Evolutionary conservation across 805 yeast genomes (phyloP).

Genomic region (Priceomyces castillae): DNA sequence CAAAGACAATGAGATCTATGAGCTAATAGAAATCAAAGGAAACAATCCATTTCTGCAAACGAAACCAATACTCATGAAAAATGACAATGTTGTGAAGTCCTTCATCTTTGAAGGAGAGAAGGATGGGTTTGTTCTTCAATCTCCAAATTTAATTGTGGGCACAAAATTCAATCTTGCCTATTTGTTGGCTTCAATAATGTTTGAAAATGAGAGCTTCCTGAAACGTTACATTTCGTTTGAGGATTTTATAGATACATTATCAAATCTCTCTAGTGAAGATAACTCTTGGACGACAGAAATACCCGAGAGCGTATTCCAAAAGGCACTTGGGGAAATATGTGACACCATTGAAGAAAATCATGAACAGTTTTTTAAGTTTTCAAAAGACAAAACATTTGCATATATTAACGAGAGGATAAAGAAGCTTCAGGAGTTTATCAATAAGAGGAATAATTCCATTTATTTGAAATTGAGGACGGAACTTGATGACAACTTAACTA

Average conservation of each 20-base stretch:
- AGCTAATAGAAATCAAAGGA: slow-evolving; percentile 37
- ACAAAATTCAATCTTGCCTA: slow-evolving; percentile 41
- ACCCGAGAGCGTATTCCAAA: slow-evolving; percentile 20
- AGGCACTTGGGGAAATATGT: slow-evolving; percentile 25
- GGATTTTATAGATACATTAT: slow-evolving; percentile 41
- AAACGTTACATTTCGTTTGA: slow-evolving; percentile 38
- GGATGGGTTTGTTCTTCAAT: slow-evolving; percentile 39
- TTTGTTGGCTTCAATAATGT: slow-evolving; percentile 36
- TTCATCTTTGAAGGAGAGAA: slow-evolving; percentile 24
- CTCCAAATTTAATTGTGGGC: slow-evolving; percentile 38
- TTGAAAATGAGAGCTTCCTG: slow-evolving; percentile 19
- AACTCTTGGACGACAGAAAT: slow-evolving; percentile 27
- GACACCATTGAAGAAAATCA: slow-evolving; percentile 32
- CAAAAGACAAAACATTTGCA: slow-evolving; percentile 32
- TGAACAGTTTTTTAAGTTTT: slow-evolving; percentile 40
- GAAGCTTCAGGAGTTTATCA: slow-evolving; percentile 17
- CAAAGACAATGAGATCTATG: slow-evolving; percentile 27
- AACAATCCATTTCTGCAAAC: slow-evolving; percentile 32
- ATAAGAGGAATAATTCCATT: slow-evolving; percentile 12
- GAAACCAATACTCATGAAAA: slow-evolving; percentile 21
- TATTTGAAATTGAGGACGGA: slow-evolving; percentile 17
- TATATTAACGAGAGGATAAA: slow-evolving; percentile 40
- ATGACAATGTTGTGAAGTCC: slow-evolving; percentile 41
- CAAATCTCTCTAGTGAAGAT: slow-evolving; percentile 23
- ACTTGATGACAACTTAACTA: slow-evolving; percentile 13